These are phyloP conservation scores for Gossypium bickii DNA, from an alignment of 345 rosid species.

Conservation along the genomic window DNA sequence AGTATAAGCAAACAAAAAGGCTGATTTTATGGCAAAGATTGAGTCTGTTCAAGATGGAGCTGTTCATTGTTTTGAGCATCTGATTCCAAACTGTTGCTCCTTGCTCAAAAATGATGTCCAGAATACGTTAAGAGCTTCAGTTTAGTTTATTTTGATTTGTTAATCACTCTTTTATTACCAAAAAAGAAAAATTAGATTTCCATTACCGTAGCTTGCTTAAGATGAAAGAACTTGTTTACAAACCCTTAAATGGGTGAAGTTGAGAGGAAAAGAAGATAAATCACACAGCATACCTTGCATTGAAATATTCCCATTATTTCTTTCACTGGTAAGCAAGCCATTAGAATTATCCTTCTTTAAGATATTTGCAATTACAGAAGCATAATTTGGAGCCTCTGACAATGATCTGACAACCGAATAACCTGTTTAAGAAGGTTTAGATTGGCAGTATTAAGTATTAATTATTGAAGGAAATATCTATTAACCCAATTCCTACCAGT, in stretches of 20 bases:
- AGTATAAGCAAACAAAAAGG: too few species aligned
- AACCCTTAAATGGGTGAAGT: background rate
- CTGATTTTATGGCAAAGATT: too few species aligned
- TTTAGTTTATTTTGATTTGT: too few species aligned
- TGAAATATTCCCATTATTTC: constrained; percentile 48
- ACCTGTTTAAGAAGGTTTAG: constrained; percentile 43
- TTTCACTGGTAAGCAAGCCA: constrained; percentile 27
- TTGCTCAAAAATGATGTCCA: too few species aligned
- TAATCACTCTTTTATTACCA: too few species aligned
- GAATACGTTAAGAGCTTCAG: too few species aligned
- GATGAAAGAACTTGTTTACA: background rate
- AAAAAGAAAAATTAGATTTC: background rate
- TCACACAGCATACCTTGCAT: constrained; percentile 57
- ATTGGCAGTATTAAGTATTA: constrained; percentile 13
- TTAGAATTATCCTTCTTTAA: constrained; percentile 36
- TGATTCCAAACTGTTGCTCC: too few species aligned
- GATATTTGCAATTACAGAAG: constrained; percentile 73
- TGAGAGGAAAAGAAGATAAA: background rate
- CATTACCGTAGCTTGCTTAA: background rate
- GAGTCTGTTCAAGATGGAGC: too few species aligned
- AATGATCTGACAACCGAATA: constrained; percentile 92
- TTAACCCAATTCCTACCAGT: constrained; percentile 46
- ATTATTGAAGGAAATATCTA: constrained; percentile 13
- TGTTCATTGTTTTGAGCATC: background rate
- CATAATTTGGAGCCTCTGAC: constrained; percentile 94